Base-by-base conservation (phyloP, 805 yeast species). In the Kurtzmaniella cleridarum region DNA sequence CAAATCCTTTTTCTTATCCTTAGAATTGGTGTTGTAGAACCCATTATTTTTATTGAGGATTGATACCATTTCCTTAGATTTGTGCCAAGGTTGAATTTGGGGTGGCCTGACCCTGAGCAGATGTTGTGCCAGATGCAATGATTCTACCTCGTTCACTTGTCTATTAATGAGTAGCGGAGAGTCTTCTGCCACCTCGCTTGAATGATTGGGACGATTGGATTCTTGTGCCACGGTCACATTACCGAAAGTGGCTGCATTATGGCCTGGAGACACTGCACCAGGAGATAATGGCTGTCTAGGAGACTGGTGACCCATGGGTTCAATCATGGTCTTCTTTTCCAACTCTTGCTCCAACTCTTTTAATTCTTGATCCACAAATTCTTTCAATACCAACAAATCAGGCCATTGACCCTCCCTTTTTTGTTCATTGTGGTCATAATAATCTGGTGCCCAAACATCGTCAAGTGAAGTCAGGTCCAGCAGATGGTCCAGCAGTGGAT, bases 371-470 rank as follows among this genome's bases (percentile, higher is more conserved):
- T 65, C 69, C 1, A 88, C 79, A 60, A 80, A 91, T 45, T 89
- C 95, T 46, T 81, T 82, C 46, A 91, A 64, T 0, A 85, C 77
- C 26, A 66, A 54, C 13, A 87, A 65, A 53, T 93, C 97, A 1
- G 98, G 98, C 98, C 98, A 91, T 34, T 59, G 51, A 44, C 63
- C 67, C 3, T 43, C 39, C 18, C 45, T 43, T 12, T 43, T 48
- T 27, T 53, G 54, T n/a, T 31, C 36, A 24, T 27, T 38, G 27
- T 50, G 54, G 16, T 54, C 58, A 34, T 75, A 77, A 45, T 82
- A 89, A 29, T 89, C 69, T 0, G 95, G 96, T 58, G 88, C 79
- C 54, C 96, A 91, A 18, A 91, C 98, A 60, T 91, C 98, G 55
- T 84, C 90, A 42, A 91, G 63, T 1, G 96, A 85, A 0, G 95